phyloP scores from a whole-genome alignment of 1,284 basidiomycete species.

The Papiliotrema flavescens region DNA sequence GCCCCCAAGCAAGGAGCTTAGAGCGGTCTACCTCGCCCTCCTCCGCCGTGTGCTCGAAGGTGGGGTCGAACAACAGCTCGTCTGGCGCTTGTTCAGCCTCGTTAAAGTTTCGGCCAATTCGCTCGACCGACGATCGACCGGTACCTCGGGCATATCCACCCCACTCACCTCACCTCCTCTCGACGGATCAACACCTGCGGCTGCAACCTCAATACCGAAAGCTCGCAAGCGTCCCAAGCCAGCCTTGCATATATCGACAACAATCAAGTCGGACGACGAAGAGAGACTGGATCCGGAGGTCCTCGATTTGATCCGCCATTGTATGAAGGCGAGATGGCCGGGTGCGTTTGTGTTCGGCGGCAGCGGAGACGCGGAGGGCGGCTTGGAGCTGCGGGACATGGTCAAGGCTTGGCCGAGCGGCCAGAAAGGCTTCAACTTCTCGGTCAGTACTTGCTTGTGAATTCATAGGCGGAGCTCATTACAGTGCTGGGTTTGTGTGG shows the following conservation, averaged over 20 bases:
- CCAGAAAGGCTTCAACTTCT: constrained; percentile 44
- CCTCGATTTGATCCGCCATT: constrained; percentile 36
- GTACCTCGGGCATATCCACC: neutral
- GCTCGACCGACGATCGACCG: neutral
- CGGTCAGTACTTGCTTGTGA: constrained; percentile 20
- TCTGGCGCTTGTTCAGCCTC: constrained; percentile 41
- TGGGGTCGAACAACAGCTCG: constrained; percentile 30
- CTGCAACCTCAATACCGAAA: neutral
- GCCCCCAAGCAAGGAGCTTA: constrained; percentile 14
- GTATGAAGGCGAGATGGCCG: constrained; percentile 39
- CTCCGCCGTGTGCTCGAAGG: constrained; percentile 34
- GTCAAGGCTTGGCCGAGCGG: constrained; percentile 37
- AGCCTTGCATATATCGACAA: constrained; percentile 13
- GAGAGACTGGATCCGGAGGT: constrained; percentile 40
- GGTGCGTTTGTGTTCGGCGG: constrained; percentile 40
- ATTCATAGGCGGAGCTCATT: neutral
- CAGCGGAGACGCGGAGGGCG: constrained; percentile 23
- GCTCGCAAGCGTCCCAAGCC: constrained; percentile 10
- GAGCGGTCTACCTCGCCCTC: constrained; percentile 32
- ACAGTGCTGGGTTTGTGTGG: constrained; percentile 43
- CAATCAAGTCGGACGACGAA: constrained; percentile 11
- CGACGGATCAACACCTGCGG: neutral
- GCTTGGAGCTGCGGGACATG: constrained; percentile 34
- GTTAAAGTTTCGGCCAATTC: constrained; percentile 13
- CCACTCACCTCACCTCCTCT: neutral